These are phyloP conservation scores for Exophiala calicioides DNA, from an alignment of 2,329 filamentous ascomycete species.

Conservation along the genomic window DNA sequence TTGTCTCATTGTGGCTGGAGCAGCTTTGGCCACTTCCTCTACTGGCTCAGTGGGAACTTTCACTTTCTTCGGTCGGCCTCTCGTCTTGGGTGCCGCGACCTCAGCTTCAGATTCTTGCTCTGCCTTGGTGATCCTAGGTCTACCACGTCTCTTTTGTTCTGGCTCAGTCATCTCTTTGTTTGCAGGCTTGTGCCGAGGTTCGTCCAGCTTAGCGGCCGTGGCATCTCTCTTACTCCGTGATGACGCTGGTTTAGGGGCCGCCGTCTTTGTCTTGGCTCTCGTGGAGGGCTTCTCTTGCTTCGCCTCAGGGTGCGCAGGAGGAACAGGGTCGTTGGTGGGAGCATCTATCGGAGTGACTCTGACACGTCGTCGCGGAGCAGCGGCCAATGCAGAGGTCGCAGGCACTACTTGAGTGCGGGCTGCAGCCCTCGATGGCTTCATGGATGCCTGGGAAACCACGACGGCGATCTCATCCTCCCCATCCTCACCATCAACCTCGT, in stretches of 20 bases:
- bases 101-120: conserved; percentile 9
- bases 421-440: conserved; percentile 9
- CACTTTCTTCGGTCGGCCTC: conserved; percentile 34
- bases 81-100: conserved; percentile 27
- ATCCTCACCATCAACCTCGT: conserved; percentile 1
- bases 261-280: conserved; percentile 20
- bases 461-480: conserved; percentile 13
- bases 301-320: conserved; percentile 6
- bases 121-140: conserved; percentile 9
- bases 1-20: conserved; percentile 18
- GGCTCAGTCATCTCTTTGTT: conserved; percentile 9
- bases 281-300: conserved; percentile 21
- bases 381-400: conserved; percentile 18
- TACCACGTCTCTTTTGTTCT: conserved; percentile 21
- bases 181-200: conserved; percentile 6
- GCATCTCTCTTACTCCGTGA: conserved; percentile 18
- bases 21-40: conserved; percentile 5
- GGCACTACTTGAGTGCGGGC: conserved; percentile 2
- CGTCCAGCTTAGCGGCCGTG: conserved; percentile 9
- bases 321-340: conserved; percentile 7
- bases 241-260: conserved; percentile 12
- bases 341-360: conserved; percentile 29
- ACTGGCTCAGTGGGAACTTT: conserved; percentile 10
- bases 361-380: conserved; percentile 31
- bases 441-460: conserved; percentile 2